Evolutionary conservation across 1,284 basidiomycete species (phyloP).

Genomic region (Afroboletus lepidellus): DNA sequence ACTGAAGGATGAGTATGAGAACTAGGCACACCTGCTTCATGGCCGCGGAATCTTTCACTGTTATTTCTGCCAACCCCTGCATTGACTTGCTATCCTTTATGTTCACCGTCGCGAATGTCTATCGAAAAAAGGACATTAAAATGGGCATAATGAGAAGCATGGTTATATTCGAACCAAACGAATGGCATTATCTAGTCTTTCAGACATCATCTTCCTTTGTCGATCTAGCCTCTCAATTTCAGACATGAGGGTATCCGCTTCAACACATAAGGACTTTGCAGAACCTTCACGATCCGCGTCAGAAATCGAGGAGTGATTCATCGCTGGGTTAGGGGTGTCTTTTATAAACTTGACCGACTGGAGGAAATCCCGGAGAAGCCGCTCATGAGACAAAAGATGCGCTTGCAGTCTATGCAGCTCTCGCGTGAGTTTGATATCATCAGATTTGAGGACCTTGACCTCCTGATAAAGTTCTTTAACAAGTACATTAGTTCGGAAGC

Average conservation of each 20-base stretch:
- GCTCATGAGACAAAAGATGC: slow-evolving; percentile 49
- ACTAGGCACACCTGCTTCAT: slow-evolving; percentile 43
- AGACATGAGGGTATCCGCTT: slow-evolving; percentile 42
- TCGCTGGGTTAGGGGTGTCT: slow-evolving; percentile 45
- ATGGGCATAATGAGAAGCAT: neutral
- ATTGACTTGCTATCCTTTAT: slow-evolving; percentile 46
- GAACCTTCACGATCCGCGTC: slow-evolving; percentile 21
- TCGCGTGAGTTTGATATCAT: slow-evolving; percentile 41
- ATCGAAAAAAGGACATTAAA: slow-evolving; percentile 1
- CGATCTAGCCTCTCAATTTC: slow-evolving; percentile 48
- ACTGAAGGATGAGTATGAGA: neutral
- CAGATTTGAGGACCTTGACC: slow-evolving; percentile 37
- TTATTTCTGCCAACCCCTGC: slow-evolving; percentile 41
- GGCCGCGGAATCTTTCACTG: slow-evolving; percentile 42
- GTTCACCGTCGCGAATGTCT: slow-evolving; percentile 50
- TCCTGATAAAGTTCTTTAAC: slow-evolving; percentile 36
- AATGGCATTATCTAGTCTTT: slow-evolving; percentile 51
- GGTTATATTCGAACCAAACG: slow-evolving; percentile 32
- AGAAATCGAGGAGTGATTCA: slow-evolving; percentile 26
- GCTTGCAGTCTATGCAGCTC: slow-evolving; percentile 54
- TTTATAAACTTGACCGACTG: slow-evolving; percentile 48
- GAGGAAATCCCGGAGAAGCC: slow-evolving; percentile 50
- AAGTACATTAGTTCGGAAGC: neutral
- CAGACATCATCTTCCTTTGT: slow-evolving; percentile 43
- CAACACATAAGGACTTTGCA: slow-evolving; percentile 37